Conservation (phyloP, 805 yeast genomes). For the Metschnikowia borealis region DNA sequence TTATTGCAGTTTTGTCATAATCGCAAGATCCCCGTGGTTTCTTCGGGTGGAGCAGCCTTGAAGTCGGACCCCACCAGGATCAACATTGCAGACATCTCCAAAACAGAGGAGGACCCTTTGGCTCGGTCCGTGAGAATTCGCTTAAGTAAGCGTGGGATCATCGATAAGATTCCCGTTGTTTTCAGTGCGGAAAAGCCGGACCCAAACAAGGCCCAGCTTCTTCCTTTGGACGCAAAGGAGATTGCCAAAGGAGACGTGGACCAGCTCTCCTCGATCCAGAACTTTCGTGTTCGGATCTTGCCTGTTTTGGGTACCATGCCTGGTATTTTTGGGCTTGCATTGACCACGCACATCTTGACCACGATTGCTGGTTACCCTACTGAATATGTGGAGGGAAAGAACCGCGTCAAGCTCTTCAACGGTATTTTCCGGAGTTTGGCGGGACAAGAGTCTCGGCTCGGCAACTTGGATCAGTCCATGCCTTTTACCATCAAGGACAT, state of each 20-base stretch:
- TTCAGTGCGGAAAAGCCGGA: slow-evolving; percentile 96
- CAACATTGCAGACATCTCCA: slow-evolving; percentile 82
- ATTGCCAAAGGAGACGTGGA: slow-evolving; percentile 77
- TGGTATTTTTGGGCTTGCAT: slow-evolving; percentile 87
- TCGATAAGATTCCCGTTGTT: slow-evolving; percentile 75
- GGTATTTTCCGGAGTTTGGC: slow-evolving; percentile 77
- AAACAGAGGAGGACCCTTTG: slow-evolving; percentile 90
- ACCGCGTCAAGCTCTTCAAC: slow-evolving; percentile 81
- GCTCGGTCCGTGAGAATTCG: slow-evolving; percentile 84
- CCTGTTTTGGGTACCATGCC: slow-evolving; percentile 98
- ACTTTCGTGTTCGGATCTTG: slow-evolving; percentile 88
- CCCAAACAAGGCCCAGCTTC: slow-evolving; percentile 81
- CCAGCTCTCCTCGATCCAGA: slow-evolving; percentile 79
- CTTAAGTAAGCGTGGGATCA: slow-evolving; percentile 74
- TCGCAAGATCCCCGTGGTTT: slow-evolving; percentile 61
- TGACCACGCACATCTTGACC: slow-evolving; percentile 81
- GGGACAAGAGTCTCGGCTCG: slow-evolving; percentile 80
- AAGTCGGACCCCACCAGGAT: slow-evolving; percentile 93
- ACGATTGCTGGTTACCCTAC: slow-evolving; percentile 82
- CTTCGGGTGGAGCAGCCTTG: slow-evolving; percentile 97
- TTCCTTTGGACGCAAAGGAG: slow-evolving; percentile 83
- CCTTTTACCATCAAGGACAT: slow-evolving; percentile 71
- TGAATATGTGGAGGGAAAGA: slow-evolving; percentile 88
- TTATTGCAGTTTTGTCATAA: slow-evolving; percentile 68
- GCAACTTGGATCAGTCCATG: slow-evolving; percentile 67